Evolutionary conservation across 78 protist species (phyloP).

Genomic region (Anaeramoeba flamelloides): DNA sequence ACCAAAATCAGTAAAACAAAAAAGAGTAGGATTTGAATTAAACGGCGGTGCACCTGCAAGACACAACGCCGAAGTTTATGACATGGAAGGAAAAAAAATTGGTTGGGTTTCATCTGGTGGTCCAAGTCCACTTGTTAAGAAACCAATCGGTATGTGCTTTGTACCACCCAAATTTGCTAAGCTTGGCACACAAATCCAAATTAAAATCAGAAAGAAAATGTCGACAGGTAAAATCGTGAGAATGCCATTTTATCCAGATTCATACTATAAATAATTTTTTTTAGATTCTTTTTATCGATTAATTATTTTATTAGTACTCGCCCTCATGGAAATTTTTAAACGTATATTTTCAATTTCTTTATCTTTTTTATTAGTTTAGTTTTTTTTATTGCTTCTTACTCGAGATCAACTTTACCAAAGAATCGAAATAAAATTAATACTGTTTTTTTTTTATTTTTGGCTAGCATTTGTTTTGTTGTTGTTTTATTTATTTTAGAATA

Average conservation of each 20-base stretch:
- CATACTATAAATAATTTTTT: slow-evolving; percentile 64
- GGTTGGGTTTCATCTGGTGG: slow-evolving; percentile 73
- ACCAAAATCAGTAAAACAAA: slow-evolving; percentile 5
- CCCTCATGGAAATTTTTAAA: too few relatives aligned
- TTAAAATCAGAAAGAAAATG: slow-evolving; percentile 33
- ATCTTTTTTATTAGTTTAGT: too few relatives aligned
- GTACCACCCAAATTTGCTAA: slow-evolving; percentile 4
- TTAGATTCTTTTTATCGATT: too few relatives aligned
- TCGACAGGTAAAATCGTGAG: slow-evolving; percentile 28
- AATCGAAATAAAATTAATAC: too few relatives aligned
- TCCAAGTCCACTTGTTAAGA: slow-evolving; percentile 47
- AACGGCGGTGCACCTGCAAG: slow-evolving; percentile 68
- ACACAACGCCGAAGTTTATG: slow-evolving; percentile 8
- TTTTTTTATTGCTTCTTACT: too few relatives aligned
- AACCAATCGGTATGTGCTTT: slow-evolving; percentile 71
- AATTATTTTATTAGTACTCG: too few relatives aligned
- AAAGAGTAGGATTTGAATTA: slow-evolving; percentile 49
- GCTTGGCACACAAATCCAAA: slow-evolving; percentile 23
- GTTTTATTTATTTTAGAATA: too few relatives aligned
- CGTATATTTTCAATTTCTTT: too few relatives aligned
- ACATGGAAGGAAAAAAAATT: slow-evolving; percentile 8
- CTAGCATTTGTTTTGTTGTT: too few relatives aligned
- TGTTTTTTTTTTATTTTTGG: too few relatives aligned
- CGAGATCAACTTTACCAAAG: too few relatives aligned
- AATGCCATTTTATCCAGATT: slow-evolving; percentile 70